phyloP scores from a whole-genome alignment of 2,329 filamentous ascomycete genomes.

The Elsinoe perseae region DNA sequence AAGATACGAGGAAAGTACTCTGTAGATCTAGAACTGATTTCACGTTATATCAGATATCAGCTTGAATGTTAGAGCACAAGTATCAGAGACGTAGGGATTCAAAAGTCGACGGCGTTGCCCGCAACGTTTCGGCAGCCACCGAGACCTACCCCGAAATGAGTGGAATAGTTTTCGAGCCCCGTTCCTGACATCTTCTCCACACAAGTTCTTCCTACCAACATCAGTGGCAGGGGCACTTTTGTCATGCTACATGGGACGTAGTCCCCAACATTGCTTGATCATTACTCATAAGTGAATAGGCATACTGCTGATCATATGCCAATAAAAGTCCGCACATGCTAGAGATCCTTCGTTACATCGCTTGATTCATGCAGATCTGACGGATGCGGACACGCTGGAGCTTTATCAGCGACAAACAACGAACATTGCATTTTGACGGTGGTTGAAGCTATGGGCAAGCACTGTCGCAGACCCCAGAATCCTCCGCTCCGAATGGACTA shows the following conservation, averaged over 20 bases:
- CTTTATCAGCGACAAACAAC: not conserved
- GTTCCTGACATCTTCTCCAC: not conserved
- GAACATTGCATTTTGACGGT: not conserved
- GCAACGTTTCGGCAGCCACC: too few species aligned
- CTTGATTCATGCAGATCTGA: not conserved
- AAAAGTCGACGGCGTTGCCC: too few species aligned
- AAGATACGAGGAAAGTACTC: too few species aligned
- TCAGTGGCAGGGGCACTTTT: not conserved
- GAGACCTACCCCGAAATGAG: too few species aligned
- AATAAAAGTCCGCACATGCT: not conserved
- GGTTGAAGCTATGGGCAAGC: not conserved
- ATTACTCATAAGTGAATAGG: not conserved
- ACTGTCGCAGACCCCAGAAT: not conserved
- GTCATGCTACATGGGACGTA: not conserved
- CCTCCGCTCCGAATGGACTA: not conserved
- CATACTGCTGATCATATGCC: not conserved
- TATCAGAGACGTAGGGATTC: too few species aligned
- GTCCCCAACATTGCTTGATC: not conserved
- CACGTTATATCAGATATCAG: too few species aligned
- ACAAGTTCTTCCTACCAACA: not conserved
- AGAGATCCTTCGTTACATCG: not conserved
- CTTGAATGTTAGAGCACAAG: too few species aligned
- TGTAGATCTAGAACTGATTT: too few species aligned
- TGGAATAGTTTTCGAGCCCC: too few species aligned
- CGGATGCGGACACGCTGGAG: not conserved